These are phyloP conservation scores for Pseudovirgaria hyperparasitica DNA, from an alignment of 2,329 filamentous ascomycete species.

Conservation along the genomic window DNA sequence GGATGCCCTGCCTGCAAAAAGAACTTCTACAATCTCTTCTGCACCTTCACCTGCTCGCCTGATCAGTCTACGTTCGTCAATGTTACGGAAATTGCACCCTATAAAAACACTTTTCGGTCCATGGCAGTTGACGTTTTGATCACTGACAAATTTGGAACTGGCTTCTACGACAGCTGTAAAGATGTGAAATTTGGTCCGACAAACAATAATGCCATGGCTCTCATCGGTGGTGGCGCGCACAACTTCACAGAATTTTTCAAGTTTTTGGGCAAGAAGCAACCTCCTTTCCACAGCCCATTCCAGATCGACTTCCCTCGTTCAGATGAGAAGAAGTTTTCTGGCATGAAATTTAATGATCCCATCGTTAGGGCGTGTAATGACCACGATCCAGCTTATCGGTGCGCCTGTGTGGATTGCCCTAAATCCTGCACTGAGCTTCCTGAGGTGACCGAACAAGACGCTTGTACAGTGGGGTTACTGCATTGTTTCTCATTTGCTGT, in stretches of 20 bases:
- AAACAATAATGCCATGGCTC: conserved; percentile 84
- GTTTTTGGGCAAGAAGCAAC: conserved; percentile 87
- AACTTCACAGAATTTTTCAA: conserved; percentile 79
- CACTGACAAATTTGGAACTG: conserved; percentile 68
- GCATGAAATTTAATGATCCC: conserved; percentile 62
- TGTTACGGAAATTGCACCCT: conserved; percentile 60
- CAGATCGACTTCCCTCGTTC: conserved; percentile 83
- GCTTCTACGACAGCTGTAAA: conserved; percentile 95
- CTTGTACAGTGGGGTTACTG: conserved; percentile 75
- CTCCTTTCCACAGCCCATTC: conserved; percentile 82
- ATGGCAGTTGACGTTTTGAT: conserved; percentile 85
- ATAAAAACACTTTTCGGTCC: conserved; percentile 52
- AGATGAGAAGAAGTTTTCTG: conserved; percentile 44
- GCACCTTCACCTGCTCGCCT: conserved; percentile 94
- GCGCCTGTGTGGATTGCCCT: conserved; percentile 87
- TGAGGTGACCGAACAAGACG: conserved; percentile 52
- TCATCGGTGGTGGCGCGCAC: conserved; percentile 90
- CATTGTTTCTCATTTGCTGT: conserved; percentile 90
- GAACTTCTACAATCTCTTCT: conserved; percentile 98
- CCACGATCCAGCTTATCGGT: conserved; percentile 71
- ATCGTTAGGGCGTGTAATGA: conserved; percentile 80
- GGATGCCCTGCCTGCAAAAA: conserved; percentile 94
- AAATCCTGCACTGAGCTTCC: conserved; percentile 74
- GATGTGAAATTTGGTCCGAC: conserved; percentile 96
- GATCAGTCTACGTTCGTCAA: conserved; percentile 95